Percentiles rank a stretch among this genome's conserved stretches.
phyloP scores from a whole-genome alignment of 768 basidiomycete species.

The Tricholoma furcatifolium region DNA sequence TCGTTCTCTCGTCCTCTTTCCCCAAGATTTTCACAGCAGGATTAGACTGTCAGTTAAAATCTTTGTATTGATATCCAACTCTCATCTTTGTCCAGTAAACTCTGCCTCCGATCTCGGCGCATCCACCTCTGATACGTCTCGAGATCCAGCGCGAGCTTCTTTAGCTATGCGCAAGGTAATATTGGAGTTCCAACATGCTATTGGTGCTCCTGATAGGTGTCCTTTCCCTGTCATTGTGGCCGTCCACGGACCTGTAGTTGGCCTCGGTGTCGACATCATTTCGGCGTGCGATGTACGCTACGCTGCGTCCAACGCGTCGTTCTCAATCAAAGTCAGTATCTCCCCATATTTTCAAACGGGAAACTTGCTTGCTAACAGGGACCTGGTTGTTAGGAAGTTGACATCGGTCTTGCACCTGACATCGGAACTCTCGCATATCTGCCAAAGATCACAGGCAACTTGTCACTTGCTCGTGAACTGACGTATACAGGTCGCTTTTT shows the following conservation, averaged over 20 bases:
- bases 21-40: slow-evolving; percentile 83
- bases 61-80: not conserved
- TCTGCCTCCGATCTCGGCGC: slow-evolving; percentile 26
- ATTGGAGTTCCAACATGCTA: slow-evolving; percentile 64
- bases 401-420: slow-evolving; percentile 85
- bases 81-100: slow-evolving; percentile 23
- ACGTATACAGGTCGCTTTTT: slow-evolving; percentile 77
- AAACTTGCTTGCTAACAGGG: slow-evolving; percentile 15
- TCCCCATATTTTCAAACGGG: slow-evolving; percentile 42
- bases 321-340: slow-evolving; percentile 66
- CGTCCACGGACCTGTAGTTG: slow-evolving; percentile 70
- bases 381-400: slow-evolving; percentile 62
- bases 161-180: slow-evolving; percentile 48
- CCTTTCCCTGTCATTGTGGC: slow-evolving; percentile 84
- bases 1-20: slow-evolving; percentile 70
- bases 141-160: slow-evolving; percentile 55
- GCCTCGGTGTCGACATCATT: slow-evolving; percentile 78
- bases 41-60: slow-evolving; percentile 59
- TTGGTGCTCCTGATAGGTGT: slow-evolving; percentile 65
- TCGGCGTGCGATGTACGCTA: slow-evolving; percentile 77
- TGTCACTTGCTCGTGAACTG: slow-evolving; percentile 70
- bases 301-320: slow-evolving; percentile 57
- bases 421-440: slow-evolving; percentile 83
- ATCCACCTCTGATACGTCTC: slow-evolving; percentile 18
- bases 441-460: slow-evolving; percentile 75